Conservation (phyloP, 129 eudicot species). For the Centrapalus pauciflorus region DNA sequence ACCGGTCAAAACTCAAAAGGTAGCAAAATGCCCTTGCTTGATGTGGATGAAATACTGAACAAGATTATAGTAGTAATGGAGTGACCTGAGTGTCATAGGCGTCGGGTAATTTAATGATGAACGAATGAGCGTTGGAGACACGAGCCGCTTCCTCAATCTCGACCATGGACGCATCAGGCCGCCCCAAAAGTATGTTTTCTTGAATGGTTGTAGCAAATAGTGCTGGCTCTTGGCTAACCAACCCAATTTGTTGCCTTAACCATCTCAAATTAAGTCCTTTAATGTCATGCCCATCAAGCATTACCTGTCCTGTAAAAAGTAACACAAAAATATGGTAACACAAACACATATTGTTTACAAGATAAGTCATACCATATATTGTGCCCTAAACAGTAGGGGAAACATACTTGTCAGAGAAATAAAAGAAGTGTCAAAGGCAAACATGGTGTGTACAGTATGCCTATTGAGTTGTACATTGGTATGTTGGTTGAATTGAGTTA, state of each 20-base stretch:
- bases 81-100: slow-evolving; percentile 92
- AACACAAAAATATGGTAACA: slow-evolving; percentile 3
- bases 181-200: slow-evolving; percentile 93
- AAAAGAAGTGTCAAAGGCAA: slow-evolving; percentile 27
- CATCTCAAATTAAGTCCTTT: slow-evolving; percentile 76
- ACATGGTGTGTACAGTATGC: slow-evolving; percentile 12
- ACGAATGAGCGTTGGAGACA: slow-evolving; percentile 91
- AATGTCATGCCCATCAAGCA: slow-evolving; percentile 83
- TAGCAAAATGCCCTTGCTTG: slow-evolving; percentile 6
- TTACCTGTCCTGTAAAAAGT: slow-evolving; percentile 64
- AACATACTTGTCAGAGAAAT: slow-evolving; percentile 13
- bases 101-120: slow-evolving; percentile 75
- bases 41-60: no score
- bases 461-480: slow-evolving; percentile 19
- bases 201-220: slow-evolving; percentile 88
- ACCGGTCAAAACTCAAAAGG: no score
- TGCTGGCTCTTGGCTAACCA: slow-evolving; percentile 96
- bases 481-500: slow-evolving; percentile 27
- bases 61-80: no score
- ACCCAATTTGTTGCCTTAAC: slow-evolving; percentile 91
- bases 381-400: slow-evolving; percentile 21
- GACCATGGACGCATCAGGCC: slow-evolving; percentile 68
- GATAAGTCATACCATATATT: neutral
- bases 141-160: slow-evolving; percentile 92
- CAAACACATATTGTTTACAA: neutral